Percentiles rank a stretch among this genome's conserved stretches.
Conservation (phyloP, 495 filamentous ascomycete genomes). For the Penicillium cinerascens region DNA sequence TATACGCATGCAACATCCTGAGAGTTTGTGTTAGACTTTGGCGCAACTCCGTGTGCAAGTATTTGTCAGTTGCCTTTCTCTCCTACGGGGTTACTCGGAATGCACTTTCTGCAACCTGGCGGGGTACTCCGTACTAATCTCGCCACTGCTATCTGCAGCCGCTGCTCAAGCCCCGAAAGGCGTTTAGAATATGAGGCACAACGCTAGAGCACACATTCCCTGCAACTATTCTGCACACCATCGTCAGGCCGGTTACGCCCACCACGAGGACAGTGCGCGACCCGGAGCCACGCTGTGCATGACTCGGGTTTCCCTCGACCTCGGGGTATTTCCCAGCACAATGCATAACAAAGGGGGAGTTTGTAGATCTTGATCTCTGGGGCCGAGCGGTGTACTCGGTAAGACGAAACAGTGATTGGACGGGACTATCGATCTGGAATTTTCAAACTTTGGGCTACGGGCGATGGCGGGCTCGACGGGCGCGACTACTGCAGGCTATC, state of each 20-base stretch:
- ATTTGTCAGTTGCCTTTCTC: neutral
- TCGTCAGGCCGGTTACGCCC: no score
- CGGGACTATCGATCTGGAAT: neutral
- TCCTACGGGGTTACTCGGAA: neutral
- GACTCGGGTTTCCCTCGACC: neutral
- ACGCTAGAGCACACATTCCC: neutral
- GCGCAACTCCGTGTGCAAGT: neutral
- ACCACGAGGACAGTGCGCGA: neutral
- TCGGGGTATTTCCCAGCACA: neutral
- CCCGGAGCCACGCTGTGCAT: neutral
- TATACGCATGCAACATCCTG: neutral
- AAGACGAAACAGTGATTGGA: neutral
- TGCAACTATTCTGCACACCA: neutral
- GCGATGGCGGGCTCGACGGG: neutral
- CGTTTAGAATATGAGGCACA: neutral
- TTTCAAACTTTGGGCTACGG: neutral
- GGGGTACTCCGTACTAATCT: no score
- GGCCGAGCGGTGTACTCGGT: neutral
- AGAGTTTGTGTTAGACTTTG: neutral
- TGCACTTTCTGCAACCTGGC: no score
- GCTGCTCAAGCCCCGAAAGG: no score
- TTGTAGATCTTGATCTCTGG: neutral
- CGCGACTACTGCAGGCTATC: conserved; percentile 17
- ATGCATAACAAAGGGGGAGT: neutral
- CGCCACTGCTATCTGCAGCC: no score